Conservation (phyloP, 2,329 filamentous ascomycete species). For the Paraphoma sp. region DNA sequence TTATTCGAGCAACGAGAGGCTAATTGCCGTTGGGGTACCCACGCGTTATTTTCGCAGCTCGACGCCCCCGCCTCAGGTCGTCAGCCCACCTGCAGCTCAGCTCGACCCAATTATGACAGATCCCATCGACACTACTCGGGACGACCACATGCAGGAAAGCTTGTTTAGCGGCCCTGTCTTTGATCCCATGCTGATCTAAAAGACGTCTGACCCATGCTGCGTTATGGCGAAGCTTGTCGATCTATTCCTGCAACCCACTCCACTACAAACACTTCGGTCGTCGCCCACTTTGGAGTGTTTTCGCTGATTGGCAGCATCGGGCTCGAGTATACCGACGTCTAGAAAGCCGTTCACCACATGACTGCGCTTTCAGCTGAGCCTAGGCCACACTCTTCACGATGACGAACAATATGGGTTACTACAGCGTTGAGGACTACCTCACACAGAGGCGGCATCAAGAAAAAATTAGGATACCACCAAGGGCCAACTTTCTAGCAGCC, state of each 20-base stretch:
- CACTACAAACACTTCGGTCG: no score
- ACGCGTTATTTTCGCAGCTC: background rate
- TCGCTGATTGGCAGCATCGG: no score
- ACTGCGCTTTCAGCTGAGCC: background rate
- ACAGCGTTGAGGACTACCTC: constrained; percentile 33
- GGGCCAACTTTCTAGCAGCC: constrained; percentile 37
- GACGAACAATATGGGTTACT: constrained; percentile 26
- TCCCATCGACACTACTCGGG: background rate
- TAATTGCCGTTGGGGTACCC: background rate
- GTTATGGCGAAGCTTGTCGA: constrained; percentile 10
- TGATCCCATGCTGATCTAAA: constrained; percentile 9
- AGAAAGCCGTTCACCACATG: no score
- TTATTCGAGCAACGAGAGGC: background rate
- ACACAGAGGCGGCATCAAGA: constrained; percentile 27
- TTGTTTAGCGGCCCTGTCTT: constrained; percentile 6
- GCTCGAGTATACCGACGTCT: no score
- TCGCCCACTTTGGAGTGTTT: no score
- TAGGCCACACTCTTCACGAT: constrained; percentile 13
- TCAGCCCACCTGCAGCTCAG: background rate
- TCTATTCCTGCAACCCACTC: background rate
- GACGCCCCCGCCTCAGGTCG: background rate
- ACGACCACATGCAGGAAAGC: constrained; percentile 3
- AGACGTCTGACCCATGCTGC: constrained; percentile 2
- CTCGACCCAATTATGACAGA: constrained; percentile 10
- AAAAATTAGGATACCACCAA: constrained; percentile 25